Conservation (phyloP, 116 monocot genomes). For the Phalaenopsis hybrid region DNA sequence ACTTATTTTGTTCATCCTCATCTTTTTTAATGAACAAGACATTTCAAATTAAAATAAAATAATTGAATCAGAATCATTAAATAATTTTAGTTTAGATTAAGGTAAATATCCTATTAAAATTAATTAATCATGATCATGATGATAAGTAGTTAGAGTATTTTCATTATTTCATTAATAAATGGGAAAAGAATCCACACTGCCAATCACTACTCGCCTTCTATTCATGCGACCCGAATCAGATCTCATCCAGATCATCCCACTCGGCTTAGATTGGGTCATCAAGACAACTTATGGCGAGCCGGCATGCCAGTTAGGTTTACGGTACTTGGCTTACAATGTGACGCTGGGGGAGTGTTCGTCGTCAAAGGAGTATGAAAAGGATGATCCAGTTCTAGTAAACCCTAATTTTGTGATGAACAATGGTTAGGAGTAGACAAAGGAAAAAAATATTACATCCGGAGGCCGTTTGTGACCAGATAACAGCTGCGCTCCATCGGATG, state of each 20-base stretch:
- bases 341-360: constrained; percentile 55
- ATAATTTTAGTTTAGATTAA: too few species aligned
- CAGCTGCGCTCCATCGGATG: too few species aligned
- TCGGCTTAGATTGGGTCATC: constrained; percentile 62
- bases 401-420: constrained; percentile 33
- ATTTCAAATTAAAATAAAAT: too few species aligned
- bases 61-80: too few species aligned
- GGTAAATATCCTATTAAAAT: too few species aligned
- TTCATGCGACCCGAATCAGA: constrained; percentile 49
- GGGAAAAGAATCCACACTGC: constrained; percentile 37
- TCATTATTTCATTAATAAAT: too few species aligned
- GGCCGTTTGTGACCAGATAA: too few species aligned
- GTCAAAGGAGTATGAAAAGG: constrained; percentile 39
- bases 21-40: too few species aligned
- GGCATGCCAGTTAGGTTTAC: constrained; percentile 38
- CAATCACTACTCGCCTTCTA: constrained; percentile 59
- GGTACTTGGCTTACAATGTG: constrained; percentile 55
- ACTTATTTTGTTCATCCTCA: too few species aligned
- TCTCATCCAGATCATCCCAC: constrained; percentile 69
- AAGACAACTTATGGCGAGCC: constrained; percentile 34
- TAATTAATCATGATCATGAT: too few species aligned
- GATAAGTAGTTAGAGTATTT: too few species aligned
- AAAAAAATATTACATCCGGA: too few species aligned
- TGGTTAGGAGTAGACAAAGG: constrained; percentile 76
- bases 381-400: constrained; percentile 50